phyloP scores from a whole-genome alignment of 768 basidiomycete genomes.

The Psilocybe tampanensis region DNA sequence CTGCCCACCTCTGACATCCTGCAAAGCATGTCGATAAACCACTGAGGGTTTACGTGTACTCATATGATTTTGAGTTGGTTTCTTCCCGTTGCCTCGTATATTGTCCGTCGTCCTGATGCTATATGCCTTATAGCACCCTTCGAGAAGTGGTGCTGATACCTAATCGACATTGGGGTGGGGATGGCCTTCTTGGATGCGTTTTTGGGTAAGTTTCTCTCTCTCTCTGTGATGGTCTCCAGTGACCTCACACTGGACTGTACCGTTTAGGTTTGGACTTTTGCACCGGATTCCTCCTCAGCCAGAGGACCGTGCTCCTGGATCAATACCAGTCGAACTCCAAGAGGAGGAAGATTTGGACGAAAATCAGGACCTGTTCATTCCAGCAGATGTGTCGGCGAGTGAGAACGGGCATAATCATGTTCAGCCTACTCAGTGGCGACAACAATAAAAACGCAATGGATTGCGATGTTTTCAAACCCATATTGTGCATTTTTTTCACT shows the following conservation, averaged over 20 bases:
- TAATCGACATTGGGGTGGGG: conserved; percentile 97
- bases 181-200: conserved; percentile 92
- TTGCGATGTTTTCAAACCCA: too few relatives aligned
- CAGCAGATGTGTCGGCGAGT: conserved; percentile 55
- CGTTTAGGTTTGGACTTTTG: conserved; percentile 78
- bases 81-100: neutral
- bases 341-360: conserved; percentile 55
- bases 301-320: conserved; percentile 55
- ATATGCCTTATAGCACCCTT: conserved; percentile 73
- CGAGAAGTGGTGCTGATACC: conserved; percentile 94
- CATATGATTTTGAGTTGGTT: conserved; percentile 91
- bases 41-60: conserved; percentile 93
- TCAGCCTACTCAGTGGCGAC: conserved; percentile 31
- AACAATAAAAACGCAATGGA: conserved; percentile 34
- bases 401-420: conserved; percentile 27
- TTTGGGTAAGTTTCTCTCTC: conserved; percentile 68
- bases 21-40: conserved; percentile 91
- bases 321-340: conserved; percentile 57
- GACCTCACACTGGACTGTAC: too few relatives aligned
- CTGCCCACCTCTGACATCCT: neutral
- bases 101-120: conserved; percentile 8
- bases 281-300: conserved; percentile 90
- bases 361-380: conserved; percentile 71
- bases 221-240: too few relatives aligned
- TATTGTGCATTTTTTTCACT: too few relatives aligned